Evolutionary conservation across 1,284 basidiomycete species (phyloP).

Genomic region (Heterobasidion annosum): DNA sequence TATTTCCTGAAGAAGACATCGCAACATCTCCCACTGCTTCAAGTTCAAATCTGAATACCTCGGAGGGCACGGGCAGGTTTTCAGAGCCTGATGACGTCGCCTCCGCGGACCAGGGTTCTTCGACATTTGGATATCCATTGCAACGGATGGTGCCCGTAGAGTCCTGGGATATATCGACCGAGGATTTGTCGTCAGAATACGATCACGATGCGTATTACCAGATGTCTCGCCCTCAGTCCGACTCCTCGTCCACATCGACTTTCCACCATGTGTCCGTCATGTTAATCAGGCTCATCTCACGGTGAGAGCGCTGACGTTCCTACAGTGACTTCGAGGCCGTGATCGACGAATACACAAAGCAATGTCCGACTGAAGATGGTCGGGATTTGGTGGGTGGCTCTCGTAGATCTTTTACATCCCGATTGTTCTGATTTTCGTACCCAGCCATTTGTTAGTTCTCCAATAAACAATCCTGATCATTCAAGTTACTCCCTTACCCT

Average conservation of each 20-base stretch:
- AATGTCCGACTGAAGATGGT: background rate
- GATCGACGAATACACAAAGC: slow-evolving; percentile 10
- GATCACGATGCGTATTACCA: too few species aligned
- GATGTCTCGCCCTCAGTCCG: too few species aligned
- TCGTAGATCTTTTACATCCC: background rate
- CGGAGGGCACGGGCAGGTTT: background rate
- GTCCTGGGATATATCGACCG: background rate
- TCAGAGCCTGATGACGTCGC: slow-evolving; percentile 1
- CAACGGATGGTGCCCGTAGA: slow-evolving; percentile 10
- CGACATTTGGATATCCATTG: slow-evolving; percentile 8
- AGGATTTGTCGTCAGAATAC: background rate
- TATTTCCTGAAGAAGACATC: too few species aligned
- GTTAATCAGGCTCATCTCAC: background rate
- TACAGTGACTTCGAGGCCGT: slow-evolving; percentile 9
- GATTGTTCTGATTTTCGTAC: background rate
- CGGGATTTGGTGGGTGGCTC: slow-evolving; percentile 7
- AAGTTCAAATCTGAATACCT: background rate
- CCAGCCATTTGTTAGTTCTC: background rate
- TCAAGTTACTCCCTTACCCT: slow-evolving; percentile 19
- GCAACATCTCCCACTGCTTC: too few species aligned
- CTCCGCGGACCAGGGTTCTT: background rate
- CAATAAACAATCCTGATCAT: background rate
- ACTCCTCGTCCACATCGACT: slow-evolving; percentile 8
- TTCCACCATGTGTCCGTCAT: slow-evolving; percentile 4
- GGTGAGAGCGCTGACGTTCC: background rate